Evolutionary conservation across 495 filamentous ascomycete species (phyloP).

Genomic region (Penicillium malachiteum): DNA sequence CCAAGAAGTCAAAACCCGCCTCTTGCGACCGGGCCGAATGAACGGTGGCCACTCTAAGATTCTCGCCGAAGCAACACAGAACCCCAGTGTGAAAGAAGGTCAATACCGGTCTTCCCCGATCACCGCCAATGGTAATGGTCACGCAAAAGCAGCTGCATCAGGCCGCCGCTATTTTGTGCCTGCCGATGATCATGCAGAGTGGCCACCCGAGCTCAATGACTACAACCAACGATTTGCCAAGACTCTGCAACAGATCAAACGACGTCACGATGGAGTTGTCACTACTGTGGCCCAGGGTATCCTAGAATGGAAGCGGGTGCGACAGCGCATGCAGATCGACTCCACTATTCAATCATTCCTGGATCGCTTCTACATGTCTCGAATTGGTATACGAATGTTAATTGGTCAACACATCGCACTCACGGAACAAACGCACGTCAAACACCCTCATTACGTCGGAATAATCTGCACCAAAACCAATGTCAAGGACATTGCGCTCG

Average conservation of each 20-base stretch:
- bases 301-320: slow-evolving; percentile 92
- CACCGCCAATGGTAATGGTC: slow-evolving; percentile 42
- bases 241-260: slow-evolving; percentile 86
- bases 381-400: slow-evolving; percentile 99
- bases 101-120: slow-evolving; percentile 77
- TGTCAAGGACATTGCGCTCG: slow-evolving; percentile 89
- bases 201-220: slow-evolving; percentile 91
- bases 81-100: slow-evolving; percentile 84
- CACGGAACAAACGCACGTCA: slow-evolving; percentile 83
- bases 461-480: slow-evolving; percentile 99
- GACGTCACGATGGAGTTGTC: slow-evolving; percentile 93
- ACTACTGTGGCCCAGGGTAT: slow-evolving; percentile 95
- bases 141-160: slow-evolving; percentile 28
- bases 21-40: slow-evolving; percentile 69
- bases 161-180: slow-evolving; percentile 84
- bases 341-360: slow-evolving; percentile 94
- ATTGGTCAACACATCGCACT: slow-evolving; percentile 97
- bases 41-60: slow-evolving; percentile 60
- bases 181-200: slow-evolving; percentile 82
- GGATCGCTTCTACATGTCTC: slow-evolving; percentile 99
- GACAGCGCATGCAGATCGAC: slow-evolving; percentile 97
- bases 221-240: slow-evolving; percentile 90
- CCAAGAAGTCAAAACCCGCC: slow-evolving; percentile 72
- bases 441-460: slow-evolving; percentile 90
- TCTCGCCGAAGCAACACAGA: slow-evolving; percentile 78